Evolutionary conservation across 1,284 basidiomycete species (phyloP).

Genomic region (Moesziomyces globuligerus): DNA sequence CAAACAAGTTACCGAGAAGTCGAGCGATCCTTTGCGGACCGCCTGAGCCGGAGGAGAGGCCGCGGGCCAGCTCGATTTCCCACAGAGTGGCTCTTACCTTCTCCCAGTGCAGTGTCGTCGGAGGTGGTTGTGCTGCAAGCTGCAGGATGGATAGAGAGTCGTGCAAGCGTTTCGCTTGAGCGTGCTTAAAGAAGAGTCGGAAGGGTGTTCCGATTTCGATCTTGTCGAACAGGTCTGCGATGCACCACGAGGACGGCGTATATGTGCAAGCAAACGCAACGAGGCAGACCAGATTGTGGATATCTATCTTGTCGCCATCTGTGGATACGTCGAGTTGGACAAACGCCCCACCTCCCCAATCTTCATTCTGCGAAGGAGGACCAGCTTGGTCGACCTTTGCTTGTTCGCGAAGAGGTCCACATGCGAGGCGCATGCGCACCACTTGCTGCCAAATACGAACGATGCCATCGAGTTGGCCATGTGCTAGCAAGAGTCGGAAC

Average conservation of each 20-base stretch:
- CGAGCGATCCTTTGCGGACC: slow-evolving; percentile 52
- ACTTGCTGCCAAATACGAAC: slow-evolving; percentile 25
- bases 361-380: not conserved
- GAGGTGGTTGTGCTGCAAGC: not conserved
- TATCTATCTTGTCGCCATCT: slow-evolving; percentile 19
- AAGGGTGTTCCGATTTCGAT: slow-evolving; percentile 53
- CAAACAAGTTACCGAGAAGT: slow-evolving; percentile 49
- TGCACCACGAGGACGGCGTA: slow-evolving; percentile 1
- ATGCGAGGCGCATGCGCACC: slow-evolving; percentile 12
- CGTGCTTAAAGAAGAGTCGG: slow-evolving; percentile 45
- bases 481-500: slow-evolving; percentile 17
- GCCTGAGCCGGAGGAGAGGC: slow-evolving; percentile 46
- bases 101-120: slow-evolving; percentile 3
- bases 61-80: slow-evolving; percentile 49
- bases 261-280: slow-evolving; percentile 27
- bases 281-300: slow-evolving; percentile 49
- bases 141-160: not conserved
- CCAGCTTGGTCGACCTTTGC: not conserved
- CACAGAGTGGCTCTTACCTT: slow-evolving; percentile 8
- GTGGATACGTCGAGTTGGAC: slow-evolving; percentile 19
- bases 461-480: slow-evolving; percentile 13
- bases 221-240: slow-evolving; percentile 38
- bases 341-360: slow-evolving; percentile 8
- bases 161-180: slow-evolving; percentile 27
- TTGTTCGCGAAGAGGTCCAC: not conserved